Conservation (phyloP, 345 rosid species). For the Dipteronia dyeriana region DNA sequence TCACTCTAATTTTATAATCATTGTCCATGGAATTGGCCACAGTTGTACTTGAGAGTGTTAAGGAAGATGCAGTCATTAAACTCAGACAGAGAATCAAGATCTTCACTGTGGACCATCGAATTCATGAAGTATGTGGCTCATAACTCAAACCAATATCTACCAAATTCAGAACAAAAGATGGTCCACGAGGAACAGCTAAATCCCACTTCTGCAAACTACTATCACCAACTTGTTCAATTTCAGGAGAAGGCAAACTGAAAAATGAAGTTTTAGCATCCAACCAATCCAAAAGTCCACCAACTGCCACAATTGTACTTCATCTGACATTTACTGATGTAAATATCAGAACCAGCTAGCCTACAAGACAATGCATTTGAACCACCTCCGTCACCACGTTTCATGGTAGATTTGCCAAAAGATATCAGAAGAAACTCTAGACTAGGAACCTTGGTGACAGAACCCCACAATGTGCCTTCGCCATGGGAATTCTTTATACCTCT, state of each 20-base stretch:
- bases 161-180: constrained; percentile 71
- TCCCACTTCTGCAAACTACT: constrained; percentile 34
- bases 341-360: constrained; percentile 79
- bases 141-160: constrained; percentile 89
- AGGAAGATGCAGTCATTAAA: constrained; percentile 69
- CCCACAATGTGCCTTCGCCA: constrained; percentile 77
- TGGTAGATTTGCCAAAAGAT: constrained; percentile 74
- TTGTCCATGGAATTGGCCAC: constrained; percentile 40
- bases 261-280: constrained; percentile 67
- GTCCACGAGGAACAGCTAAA: constrained; percentile 34
- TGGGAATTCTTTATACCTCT: constrained; percentile 67
- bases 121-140: constrained; percentile 65
- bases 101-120: constrained; percentile 16
- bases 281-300: constrained; percentile 97
- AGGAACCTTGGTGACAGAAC: constrained; percentile 60
- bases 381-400: constrained; percentile 93
- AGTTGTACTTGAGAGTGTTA: constrained; percentile 51
- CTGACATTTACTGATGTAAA: constrained; percentile 64
- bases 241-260: constrained; percentile 50
- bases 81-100: constrained; percentile 25
- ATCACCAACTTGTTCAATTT: constrained; percentile 35
- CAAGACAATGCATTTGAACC: constrained; percentile 96
- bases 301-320: constrained; percentile 80
- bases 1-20: constrained; percentile 62
- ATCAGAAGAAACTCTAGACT: constrained; percentile 66